Conservation (phyloP, 1,284 basidiomycete genomes). For the Rhodotorula sp. region DNA sequence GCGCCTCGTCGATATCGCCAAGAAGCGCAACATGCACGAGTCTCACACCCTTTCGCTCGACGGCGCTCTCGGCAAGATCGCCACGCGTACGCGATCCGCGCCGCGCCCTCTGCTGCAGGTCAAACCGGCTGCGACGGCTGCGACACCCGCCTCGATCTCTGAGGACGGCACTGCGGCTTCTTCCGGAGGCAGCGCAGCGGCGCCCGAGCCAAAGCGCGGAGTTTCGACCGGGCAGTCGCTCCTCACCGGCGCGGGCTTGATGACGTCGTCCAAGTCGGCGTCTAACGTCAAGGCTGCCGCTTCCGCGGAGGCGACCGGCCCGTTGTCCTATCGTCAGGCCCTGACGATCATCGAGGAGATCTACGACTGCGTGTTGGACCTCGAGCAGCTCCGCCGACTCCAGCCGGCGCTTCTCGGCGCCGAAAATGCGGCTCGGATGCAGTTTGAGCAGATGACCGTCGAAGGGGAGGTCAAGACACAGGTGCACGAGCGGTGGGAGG, state of each 20-base stretch:
- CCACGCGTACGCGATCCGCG: constrained; percentile 86
- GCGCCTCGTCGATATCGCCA: constrained; percentile 85
- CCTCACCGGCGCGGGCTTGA: constrained; percentile 32
- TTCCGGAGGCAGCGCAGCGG: neutral
- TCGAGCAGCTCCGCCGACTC: constrained; percentile 82
- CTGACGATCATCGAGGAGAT: constrained; percentile 76
- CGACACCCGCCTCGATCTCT: neutral
- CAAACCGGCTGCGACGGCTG: constrained; percentile 51
- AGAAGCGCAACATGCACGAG: constrained; percentile 56
- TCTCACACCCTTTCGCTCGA: constrained; percentile 60
- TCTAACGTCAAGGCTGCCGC: neutral
- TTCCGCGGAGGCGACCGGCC: constrained; percentile 41
- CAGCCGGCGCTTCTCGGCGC: constrained; percentile 59
- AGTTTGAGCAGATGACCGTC: constrained; percentile 59
- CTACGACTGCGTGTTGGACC: constrained; percentile 78
- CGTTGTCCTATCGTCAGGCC: constrained; percentile 75
- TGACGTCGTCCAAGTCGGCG: constrained; percentile 7
- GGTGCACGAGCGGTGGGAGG: constrained; percentile 16
- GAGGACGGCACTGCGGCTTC: neutral
- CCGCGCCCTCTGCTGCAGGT: constrained; percentile 93
- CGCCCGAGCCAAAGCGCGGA: constrained; percentile 1
- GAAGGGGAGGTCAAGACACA: constrained; percentile 32
- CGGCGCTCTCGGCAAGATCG: constrained; percentile 92
- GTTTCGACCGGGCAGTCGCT: constrained; percentile 32
- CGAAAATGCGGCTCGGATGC: constrained; percentile 55